Conservation (phyloP, 306 rosid species). For the Macrotyloma uniflorum region DNA sequence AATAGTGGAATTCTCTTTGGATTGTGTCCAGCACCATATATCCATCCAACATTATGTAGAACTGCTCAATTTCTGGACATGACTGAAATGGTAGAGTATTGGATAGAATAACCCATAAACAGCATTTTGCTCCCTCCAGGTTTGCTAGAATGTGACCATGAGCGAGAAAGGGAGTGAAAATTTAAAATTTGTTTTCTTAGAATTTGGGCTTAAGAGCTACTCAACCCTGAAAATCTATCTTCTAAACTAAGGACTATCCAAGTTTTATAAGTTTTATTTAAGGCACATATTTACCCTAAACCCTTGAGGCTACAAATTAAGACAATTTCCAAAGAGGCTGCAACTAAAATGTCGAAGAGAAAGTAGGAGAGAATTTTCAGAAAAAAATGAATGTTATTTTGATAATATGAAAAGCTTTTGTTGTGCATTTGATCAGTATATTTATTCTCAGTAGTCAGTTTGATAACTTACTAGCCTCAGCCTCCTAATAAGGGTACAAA, state of each 20-base stretch:
- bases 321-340: not conserved
- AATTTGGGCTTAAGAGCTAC: not conserved
- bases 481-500: not conserved
- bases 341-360: not conserved
- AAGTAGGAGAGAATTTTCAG: not conserved
- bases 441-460: not conserved
- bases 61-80: conserved; percentile 4
- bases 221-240: not conserved
- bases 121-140: not conserved
- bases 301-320: not conserved
- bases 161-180: not conserved
- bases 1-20: conserved; percentile 14
- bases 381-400: not conserved
- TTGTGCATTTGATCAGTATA: not conserved
- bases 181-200: not conserved
- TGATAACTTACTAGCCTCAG: not conserved
- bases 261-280: not conserved
- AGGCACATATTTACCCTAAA: not conserved
- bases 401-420: not conserved
- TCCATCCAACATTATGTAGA: conserved; percentile 19
- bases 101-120: not conserved
- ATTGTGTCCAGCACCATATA: conserved; percentile 1
- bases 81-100: not conserved
- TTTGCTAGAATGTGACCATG: not conserved
- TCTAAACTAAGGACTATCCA: not conserved